Evolutionary conservation across 75 land plant genomes (phyloP), one percentile per base, ranked within the genome.

Genomic region (Picea sitchensis): DNA sequence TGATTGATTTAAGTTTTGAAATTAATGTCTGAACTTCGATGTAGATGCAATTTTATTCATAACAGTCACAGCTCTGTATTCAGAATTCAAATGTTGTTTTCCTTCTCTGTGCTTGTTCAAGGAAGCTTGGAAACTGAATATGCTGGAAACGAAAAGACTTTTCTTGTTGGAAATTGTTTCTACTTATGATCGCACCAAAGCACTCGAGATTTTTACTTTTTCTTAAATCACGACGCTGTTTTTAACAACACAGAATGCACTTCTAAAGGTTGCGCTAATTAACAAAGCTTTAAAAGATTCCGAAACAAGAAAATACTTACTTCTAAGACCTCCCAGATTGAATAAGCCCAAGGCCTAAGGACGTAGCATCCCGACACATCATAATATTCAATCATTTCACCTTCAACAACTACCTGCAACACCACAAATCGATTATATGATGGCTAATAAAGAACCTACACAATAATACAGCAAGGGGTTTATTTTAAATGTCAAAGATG

Each of bases 301-400:
- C 30, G 17, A 17, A 36, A 61, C 20, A 61, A 77, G 17, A 68
- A 62, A 63, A 30, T 9, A 81, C 87, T 84, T 68, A 92, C 99
- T 81, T 96, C 88, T 80, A 96, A 75, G 21, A 59, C 74, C 65
- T 96, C 99, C 99, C 99, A 96, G 21, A 96, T 93, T 30, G 93
- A 68, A 81, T 91, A 92, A 32, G 98, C 76, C 99, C 98, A 96
- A n/a, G 99, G 99, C 76, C 95, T 89, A 4, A 96, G 85, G 65
- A 96, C 95, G 81, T 96, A 96, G 79, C 99, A 96, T 34, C 99
- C 98, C 60, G 99, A 96, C 8, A 96, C 93, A 73, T 96, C 99
- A 81, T 96, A 96, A 79, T 96, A 96, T 81, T 96, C 99, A 63
- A 96, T 96, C 99, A 96, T 92, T 79, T 96, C 99, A 34, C 86